Conservation (phyloP, 2,329 filamentous ascomycete species). For the Beauveria bassiana region DNA sequence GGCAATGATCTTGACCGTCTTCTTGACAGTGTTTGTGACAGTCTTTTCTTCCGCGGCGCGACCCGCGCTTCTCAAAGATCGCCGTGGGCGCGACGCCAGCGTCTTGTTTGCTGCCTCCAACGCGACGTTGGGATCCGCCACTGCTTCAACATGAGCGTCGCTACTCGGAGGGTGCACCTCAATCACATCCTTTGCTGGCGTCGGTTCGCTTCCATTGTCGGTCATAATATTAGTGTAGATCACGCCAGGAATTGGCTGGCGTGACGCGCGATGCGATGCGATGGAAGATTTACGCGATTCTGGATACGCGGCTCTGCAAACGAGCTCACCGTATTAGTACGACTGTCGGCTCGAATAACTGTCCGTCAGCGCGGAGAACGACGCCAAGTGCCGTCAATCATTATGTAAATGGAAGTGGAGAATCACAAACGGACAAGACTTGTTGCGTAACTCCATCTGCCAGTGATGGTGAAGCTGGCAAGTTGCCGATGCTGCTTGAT, state of each 20-base stretch:
- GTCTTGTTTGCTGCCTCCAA: neutral
- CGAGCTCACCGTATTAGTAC: neutral
- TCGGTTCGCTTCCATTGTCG: neutral
- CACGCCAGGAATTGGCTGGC: neutral
- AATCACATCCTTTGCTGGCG: neutral
- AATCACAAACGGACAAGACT: neutral
- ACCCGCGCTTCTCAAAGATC: neutral
- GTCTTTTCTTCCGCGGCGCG: slow-evolving; percentile 13
- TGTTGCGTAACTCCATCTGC: neutral
- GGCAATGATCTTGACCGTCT: slow-evolving; percentile 19
- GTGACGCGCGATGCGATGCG: neutral
- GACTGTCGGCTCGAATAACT: neutral
- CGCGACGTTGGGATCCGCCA: neutral
- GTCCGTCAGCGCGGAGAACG: neutral
- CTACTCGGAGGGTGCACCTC: neutral
- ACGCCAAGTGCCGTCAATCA: neutral
- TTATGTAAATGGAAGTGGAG: neutral
- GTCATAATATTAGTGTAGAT: neutral
- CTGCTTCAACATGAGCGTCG: neutral
- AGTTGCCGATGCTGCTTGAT: neutral
- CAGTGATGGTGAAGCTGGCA: neutral
- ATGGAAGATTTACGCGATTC: neutral
- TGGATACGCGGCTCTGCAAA: neutral
- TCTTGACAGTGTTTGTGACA: slow-evolving; percentile 19
- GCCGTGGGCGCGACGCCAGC: neutral